Conservation (phyloP, 2,329 filamentous ascomycete species). For the Alternaria atra region DNA sequence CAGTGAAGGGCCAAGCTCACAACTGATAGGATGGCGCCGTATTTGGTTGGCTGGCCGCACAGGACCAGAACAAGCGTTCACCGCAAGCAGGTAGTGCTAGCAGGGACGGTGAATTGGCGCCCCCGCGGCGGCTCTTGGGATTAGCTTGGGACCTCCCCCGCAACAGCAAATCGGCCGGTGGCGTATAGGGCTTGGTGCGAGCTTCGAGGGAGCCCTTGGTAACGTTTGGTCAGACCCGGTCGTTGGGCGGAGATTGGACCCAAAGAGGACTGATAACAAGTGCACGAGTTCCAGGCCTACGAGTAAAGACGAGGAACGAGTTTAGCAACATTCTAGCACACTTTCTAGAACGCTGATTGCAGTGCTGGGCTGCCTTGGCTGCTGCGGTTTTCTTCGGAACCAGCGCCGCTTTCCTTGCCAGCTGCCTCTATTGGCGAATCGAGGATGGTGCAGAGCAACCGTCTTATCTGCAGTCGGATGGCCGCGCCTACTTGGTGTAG, state of each 20-base stretch:
- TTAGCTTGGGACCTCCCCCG: slow-evolving; percentile 34
- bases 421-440: slow-evolving; percentile 31
- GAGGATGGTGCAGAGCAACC: slow-evolving; percentile 3
- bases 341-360: slow-evolving; percentile 31
- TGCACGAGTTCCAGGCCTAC: background rate
- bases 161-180: slow-evolving; percentile 60
- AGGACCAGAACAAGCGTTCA: slow-evolving; percentile 31
- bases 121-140: slow-evolving; percentile 21
- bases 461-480: slow-evolving; percentile 24
- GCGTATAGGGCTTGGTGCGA: slow-evolving; percentile 56
- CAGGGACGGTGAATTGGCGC: slow-evolving; percentile 23
- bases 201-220: slow-evolving; percentile 4
- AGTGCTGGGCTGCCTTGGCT: slow-evolving; percentile 20
- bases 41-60: slow-evolving; percentile 27
- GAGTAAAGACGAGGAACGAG: background rate
- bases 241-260: slow-evolving; percentile 28
- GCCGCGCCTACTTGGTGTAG: slow-evolving; percentile 18
- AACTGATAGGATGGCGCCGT: slow-evolving; percentile 27
- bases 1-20: slow-evolving; percentile 17
- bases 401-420: slow-evolving; percentile 30
- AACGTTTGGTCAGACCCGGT: slow-evolving; percentile 17
- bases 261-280: slow-evolving; percentile 28
- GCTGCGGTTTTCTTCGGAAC: slow-evolving; percentile 18
- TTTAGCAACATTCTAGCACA: slow-evolving; percentile 26
- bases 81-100: slow-evolving; percentile 19